Percentiles rank a stretch among this genome's conserved stretches.
phyloP scores from a whole-genome alignment of 495 filamentous ascomycete genomes.

The Daldinia bambusicola region DNA sequence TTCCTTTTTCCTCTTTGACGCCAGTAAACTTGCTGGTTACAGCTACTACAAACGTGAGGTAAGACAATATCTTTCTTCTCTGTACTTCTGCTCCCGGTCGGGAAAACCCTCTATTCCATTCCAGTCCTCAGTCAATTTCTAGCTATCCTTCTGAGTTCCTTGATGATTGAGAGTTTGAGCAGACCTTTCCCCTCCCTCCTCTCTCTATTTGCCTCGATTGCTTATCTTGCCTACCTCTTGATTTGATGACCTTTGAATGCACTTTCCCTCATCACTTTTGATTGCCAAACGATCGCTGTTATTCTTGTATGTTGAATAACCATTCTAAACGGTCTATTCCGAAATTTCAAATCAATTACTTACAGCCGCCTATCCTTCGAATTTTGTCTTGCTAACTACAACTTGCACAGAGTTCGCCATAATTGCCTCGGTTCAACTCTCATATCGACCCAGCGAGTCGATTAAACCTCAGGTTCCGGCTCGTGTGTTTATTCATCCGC shows the following conservation, averaged over 20 bases:
- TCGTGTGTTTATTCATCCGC: background rate
- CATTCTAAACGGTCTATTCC: background rate
- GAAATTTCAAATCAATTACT: background rate
- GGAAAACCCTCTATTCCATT: conserved; percentile 18
- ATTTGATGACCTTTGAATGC: background rate
- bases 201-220: background rate
- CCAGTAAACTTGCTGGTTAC: conserved; percentile 14
- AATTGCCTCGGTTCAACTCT: background rate
- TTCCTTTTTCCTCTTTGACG: conserved; percentile 1
- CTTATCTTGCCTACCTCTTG: background rate
- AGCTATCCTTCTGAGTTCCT: conserved; percentile 5
- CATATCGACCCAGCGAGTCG: conserved; percentile 10
- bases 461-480: background rate
- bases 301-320: conserved; percentile 5
- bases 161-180: background rate
- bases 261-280: background rate
- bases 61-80: conserved; percentile 25
- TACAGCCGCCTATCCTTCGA: background rate
- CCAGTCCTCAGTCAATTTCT: background rate
- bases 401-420: conserved; percentile 12
- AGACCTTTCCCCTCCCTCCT: background rate
- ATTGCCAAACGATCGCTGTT: background rate
- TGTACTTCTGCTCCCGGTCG: conserved; percentile 29
- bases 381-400: conserved; percentile 15
- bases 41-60: conserved; percentile 23